Percentiles rank a stretch among this genome's conserved stretches.
Evolutionary conservation across 345 rosid genomes (phyloP).

Genomic region (Cardiospermum halicacabum): DNA sequence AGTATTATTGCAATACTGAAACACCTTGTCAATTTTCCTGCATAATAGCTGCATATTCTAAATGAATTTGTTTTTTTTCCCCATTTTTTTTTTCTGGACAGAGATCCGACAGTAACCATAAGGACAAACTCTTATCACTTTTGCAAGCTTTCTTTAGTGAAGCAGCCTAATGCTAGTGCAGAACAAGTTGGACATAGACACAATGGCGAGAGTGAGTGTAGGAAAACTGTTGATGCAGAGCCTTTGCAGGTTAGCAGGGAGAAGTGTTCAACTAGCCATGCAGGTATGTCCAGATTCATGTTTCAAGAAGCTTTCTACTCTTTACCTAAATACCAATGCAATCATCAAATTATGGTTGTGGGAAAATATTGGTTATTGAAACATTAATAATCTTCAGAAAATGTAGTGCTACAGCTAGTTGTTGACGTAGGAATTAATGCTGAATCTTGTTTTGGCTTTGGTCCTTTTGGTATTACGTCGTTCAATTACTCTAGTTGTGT

Average conservation of each 20-base stretch:
- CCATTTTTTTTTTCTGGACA: slow-evolving; percentile 25
- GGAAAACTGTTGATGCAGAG: slow-evolving; percentile 22
- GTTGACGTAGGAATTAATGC: not conserved
- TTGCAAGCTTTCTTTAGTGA: slow-evolving; percentile 87
- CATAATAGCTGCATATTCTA: not conserved
- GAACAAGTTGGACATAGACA: slow-evolving; percentile 18
- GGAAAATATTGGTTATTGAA: not conserved
- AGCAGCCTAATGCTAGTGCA: slow-evolving; percentile 35
- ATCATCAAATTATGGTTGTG: not conserved
- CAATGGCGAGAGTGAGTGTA: slow-evolving; percentile 24
- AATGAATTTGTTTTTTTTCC: slow-evolving; percentile 1
- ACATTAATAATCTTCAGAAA: not conserved
- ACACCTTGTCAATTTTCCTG: not conserved
- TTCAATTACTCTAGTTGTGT: not conserved
- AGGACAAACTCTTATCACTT: slow-evolving; percentile 73
- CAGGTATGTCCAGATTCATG: slow-evolving; percentile 33
- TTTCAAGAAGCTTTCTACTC: not conserved
- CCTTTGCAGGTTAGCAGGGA: slow-evolving; percentile 20
- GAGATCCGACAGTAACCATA: slow-evolving; percentile 54
- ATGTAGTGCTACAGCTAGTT: not conserved
- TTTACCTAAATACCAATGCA: not conserved
- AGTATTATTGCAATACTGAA: not conserved
- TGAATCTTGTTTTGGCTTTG: not conserved
- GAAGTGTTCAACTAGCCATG: slow-evolving; percentile 22
- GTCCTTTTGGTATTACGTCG: not conserved